Percentiles rank a stretch among this genome's conserved stretches.
Evolutionary conservation across 768 basidiomycete species (phyloP).

Genomic region (Suillus clintonianus): DNA sequence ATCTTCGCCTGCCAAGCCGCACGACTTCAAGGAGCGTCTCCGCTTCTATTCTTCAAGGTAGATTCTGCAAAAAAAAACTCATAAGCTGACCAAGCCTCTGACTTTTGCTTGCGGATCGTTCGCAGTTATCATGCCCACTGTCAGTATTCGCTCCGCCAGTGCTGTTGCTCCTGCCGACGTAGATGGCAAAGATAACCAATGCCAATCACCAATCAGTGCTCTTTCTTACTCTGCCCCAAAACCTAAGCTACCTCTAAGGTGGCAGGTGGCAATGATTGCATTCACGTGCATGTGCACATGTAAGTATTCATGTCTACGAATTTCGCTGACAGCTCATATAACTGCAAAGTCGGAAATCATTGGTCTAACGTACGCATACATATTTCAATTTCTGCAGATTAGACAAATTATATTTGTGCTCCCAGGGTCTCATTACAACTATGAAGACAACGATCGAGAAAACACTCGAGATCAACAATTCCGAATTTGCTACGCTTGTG

Average conservation of each 20-base stretch:
- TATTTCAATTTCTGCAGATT: background rate
- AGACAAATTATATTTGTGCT: background rate
- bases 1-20: too few relatives aligned
- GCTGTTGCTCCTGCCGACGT: too few relatives aligned
- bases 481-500: conserved; percentile 44
- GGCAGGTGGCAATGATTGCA: conserved; percentile 38
- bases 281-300: conserved; percentile 43
- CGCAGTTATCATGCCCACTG: too few relatives aligned
- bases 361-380: conserved; percentile 40
- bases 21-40: too few relatives aligned
- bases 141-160: too few relatives aligned
- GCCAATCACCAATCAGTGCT: background rate
- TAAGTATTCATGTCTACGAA: conserved; percentile 20
- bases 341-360: conserved; percentile 39
- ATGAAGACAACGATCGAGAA: conserved; percentile 45
- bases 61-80: too few relatives aligned
- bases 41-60: too few relatives aligned
- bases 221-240: conserved; percentile 15
- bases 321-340: background rate
- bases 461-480: conserved; percentile 44
- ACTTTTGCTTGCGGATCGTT: too few relatives aligned
- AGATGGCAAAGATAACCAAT: too few relatives aligned
- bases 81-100: too few relatives aligned
- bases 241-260: conserved; percentile 34
- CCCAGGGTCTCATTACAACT: conserved; percentile 41